Conservation (phyloP, 768 basidiomycete species). For the Agaricus bisporus region DNA sequence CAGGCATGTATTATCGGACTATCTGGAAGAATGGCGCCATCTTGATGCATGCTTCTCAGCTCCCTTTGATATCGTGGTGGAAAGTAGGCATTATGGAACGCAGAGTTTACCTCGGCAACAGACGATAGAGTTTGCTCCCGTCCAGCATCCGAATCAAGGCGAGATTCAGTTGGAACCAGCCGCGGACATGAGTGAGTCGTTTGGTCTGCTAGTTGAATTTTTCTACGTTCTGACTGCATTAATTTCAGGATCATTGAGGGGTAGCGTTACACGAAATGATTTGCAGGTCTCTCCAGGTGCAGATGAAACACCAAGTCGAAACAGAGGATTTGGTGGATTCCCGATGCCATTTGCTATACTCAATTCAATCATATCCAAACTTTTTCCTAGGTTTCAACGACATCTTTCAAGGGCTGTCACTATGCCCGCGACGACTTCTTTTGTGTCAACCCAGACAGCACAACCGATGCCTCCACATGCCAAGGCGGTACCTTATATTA, state of each 20-base stretch:
- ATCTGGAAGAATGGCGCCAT: background rate
- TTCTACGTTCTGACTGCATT: background rate
- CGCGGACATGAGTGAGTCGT: slow-evolving; percentile 2
- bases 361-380: slow-evolving; percentile 37
- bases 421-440: slow-evolving; percentile 63
- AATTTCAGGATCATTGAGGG: slow-evolving; percentile 5
- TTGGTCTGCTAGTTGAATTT: background rate
- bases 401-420: slow-evolving; percentile 67
- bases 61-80: slow-evolving; percentile 30
- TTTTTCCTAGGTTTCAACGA: slow-evolving; percentile 60
- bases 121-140: slow-evolving; percentile 34
- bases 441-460: slow-evolving; percentile 37
- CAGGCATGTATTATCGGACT: slow-evolving; percentile 20
- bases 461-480: slow-evolving; percentile 46
- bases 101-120: slow-evolving; percentile 31
- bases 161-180: background rate
- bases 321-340: slow-evolving; percentile 65
- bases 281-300: slow-evolving; percentile 13
- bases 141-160: slow-evolving; percentile 17
- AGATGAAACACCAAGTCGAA: slow-evolving; percentile 18
- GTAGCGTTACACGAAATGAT: slow-evolving; percentile 11
- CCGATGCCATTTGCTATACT: slow-evolving; percentile 62
- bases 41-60: slow-evolving; percentile 14
- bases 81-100: slow-evolving; percentile 14
- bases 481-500: slow-evolving; percentile 54